Percentiles rank a stretch among this genome's conserved stretches.
These are phyloP conservation scores for Trichodelitschia bisporula DNA, from an alignment of 495 filamentous ascomycete species.

Conservation along the genomic window DNA sequence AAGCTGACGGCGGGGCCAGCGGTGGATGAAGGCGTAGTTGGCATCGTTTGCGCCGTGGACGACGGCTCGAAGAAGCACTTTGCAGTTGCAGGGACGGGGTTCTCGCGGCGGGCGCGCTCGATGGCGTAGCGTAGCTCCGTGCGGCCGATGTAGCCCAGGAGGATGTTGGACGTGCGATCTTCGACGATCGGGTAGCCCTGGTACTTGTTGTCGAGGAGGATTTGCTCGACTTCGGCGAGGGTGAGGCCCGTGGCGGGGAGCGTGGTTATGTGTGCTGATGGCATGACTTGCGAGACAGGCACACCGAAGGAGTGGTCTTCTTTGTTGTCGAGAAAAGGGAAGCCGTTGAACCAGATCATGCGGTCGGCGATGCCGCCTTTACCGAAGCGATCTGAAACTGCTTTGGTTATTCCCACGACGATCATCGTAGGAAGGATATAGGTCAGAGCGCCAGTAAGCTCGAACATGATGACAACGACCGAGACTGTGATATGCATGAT, in stretches of 20 bases:
- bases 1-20: slow-evolving; percentile 30
- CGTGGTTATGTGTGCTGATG: slow-evolving; percentile 46
- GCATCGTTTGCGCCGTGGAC: slow-evolving; percentile 16
- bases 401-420: slow-evolving; percentile 91
- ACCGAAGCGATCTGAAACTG: slow-evolving; percentile 70
- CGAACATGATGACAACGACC: slow-evolving; percentile 96
- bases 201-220: slow-evolving; percentile 61
- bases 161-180: slow-evolving; percentile 36
- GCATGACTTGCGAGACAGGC: slow-evolving; percentile 82
- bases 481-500: slow-evolving; percentile 97
- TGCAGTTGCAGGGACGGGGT: slow-evolving; percentile 39
- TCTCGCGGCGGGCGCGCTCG: slow-evolving; percentile 53
- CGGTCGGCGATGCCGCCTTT: slow-evolving; percentile 94
- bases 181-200: slow-evolving; percentile 92
- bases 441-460: slow-evolving; percentile 78
- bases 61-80: slow-evolving; percentile 59
- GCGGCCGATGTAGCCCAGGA: slow-evolving; percentile 84
- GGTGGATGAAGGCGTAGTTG: slow-evolving; percentile 16
- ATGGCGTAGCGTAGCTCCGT: slow-evolving; percentile 89
- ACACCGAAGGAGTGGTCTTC: slow-evolving; percentile 96
- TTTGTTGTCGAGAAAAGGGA: slow-evolving; percentile 93
- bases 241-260: slow-evolving; percentile 55
- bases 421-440: slow-evolving; percentile 98
- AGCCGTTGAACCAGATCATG: slow-evolving; percentile 98
- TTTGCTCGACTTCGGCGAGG: slow-evolving; percentile 43